A percentile compares a stretch with the other conserved stretches of the same genome.
Conservation (phyloP, 1,284 basidiomycete genomes). For the Cutaneotrichosporon cyanovorans region DNA sequence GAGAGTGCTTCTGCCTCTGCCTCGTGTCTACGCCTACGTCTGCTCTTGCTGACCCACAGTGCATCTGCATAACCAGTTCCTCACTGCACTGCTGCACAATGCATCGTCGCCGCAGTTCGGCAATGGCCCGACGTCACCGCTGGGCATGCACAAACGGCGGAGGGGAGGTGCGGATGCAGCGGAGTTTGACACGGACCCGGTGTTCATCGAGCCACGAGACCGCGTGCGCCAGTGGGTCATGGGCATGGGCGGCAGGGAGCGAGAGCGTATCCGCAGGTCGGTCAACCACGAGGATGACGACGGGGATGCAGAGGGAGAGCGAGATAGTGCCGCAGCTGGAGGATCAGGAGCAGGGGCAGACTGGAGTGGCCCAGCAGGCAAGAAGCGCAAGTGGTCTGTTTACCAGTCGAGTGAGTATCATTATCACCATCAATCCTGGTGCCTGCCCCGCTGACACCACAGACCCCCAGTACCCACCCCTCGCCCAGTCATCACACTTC, state of each 20-base stretch:
- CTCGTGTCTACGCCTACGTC: too few species aligned
- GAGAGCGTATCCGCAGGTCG: conserved; percentile 24
- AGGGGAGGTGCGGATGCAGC: conserved; percentile 25
- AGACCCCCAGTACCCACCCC: conserved; percentile 17
- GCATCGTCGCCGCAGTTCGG: conserved; percentile 30
- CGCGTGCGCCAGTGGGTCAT: conserved; percentile 37
- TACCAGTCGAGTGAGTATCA: conserved; percentile 12
- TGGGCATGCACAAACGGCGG: conserved; percentile 26
- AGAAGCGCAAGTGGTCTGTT: conserved; percentile 17
- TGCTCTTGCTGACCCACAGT: conserved; percentile 24
- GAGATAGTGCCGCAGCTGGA: not conserved
- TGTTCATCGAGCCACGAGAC: conserved; percentile 30
- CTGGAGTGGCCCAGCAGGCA: conserved; percentile 8
- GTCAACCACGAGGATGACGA: conserved; percentile 16
- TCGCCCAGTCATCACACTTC: conserved; percentile 18
- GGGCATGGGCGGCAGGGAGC: conserved; percentile 31
- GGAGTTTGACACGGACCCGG: conserved; percentile 34
- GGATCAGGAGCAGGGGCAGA: not conserved
- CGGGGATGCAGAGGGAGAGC: conserved; percentile 19
- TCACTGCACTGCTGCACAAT: conserved; percentile 40
- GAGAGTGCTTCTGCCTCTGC: too few species aligned
- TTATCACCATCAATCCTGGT: not conserved
- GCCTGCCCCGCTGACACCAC: not conserved
- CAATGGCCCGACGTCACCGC: conserved; percentile 17
- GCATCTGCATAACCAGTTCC: conserved; percentile 40